Evolutionary conservation across 1,139 yeast genomes (phyloP), one percentile per base, ranked within the genome.

Genomic region (Suhomyces bribrorum): DNA sequence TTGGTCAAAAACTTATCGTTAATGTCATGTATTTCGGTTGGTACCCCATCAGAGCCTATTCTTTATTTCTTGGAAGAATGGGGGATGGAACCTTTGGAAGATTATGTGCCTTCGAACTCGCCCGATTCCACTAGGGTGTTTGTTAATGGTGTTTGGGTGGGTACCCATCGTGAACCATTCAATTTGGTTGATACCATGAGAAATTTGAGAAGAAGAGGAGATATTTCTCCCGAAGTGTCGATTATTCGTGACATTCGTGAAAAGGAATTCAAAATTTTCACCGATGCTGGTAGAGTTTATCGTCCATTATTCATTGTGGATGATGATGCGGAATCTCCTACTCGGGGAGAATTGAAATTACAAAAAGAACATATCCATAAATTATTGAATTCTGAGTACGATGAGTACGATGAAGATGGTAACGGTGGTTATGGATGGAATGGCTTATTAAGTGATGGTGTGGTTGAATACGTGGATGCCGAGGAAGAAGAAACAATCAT

Each of bases 141-240:
- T 61, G 95, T 92, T 37, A 92, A 92, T 60, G 99, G 99, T 74
- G 97, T 92, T 43, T 94, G 98, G 98, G 95, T 90, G 34, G 99
- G 99, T 71, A 92, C 95, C 29, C 97, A 92, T 61, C 82, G 96
- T 67, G 96, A 92, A 53, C 97, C 98, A 29, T 87, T 92, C 11
- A 81, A 81, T 59, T 77, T 92, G 57, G 94, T 88, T 41, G 90
- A 86, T 36, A 90, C 97, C 22, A 85, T 92, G 81, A 82, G 94
- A 59, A 81, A 86, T 43, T 76, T 94, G 59, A 81, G 99, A 70
- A 83, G 99, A 75, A 84, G 85, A 60, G 97, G 97, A 53, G 96
- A 94, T 59, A 88, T 92, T 45, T 82, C 94, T 30, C 88, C 97
- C 14, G 98, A 94, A 69, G 97, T 94, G 41, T 88, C 97, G 24